Conservation (phyloP, 306 rosid genomes). For the Medicago ruthenica region DNA sequence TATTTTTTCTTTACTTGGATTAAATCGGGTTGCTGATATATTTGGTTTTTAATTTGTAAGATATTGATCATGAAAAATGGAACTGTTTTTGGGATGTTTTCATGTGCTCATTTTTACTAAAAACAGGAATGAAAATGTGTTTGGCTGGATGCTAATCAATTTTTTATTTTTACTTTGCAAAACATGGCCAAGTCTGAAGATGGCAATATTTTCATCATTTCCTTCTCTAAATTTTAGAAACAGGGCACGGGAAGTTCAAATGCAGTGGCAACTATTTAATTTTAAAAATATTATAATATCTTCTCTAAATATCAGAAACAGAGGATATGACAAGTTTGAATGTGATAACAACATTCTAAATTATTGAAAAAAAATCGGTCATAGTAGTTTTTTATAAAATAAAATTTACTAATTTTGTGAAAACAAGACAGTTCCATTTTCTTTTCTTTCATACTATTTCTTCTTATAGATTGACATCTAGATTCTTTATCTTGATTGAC, state of each 20-base stretch:
- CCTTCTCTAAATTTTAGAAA: slow-evolving; percentile 26
- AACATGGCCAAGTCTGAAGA: not conserved
- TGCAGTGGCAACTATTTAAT: not conserved
- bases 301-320: too few species aligned
- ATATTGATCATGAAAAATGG: not conserved
- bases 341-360: not conserved
- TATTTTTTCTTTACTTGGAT: slow-evolving; percentile 6
- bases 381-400: not conserved
- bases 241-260: not conserved
- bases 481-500: slow-evolving; percentile 10
- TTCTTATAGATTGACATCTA: not conserved
- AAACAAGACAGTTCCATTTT: not conserved
- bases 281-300: too few species aligned
- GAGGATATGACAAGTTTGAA: too few species aligned
- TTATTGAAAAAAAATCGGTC: not conserved
- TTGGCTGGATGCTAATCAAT: not conserved
- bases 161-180: not conserved
- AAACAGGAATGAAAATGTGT: not conserved
- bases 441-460: not conserved
- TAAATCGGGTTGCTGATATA: not conserved
- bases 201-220: slow-evolving; percentile 1
- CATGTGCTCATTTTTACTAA: not conserved
- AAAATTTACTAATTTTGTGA: not conserved
- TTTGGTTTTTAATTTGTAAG: slow-evolving; percentile 7
- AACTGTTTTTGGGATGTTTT: slow-evolving; percentile 17